Base-by-base conservation (phyloP, 371 early-diverging fungal species). In the Mucor sp. region DNA sequence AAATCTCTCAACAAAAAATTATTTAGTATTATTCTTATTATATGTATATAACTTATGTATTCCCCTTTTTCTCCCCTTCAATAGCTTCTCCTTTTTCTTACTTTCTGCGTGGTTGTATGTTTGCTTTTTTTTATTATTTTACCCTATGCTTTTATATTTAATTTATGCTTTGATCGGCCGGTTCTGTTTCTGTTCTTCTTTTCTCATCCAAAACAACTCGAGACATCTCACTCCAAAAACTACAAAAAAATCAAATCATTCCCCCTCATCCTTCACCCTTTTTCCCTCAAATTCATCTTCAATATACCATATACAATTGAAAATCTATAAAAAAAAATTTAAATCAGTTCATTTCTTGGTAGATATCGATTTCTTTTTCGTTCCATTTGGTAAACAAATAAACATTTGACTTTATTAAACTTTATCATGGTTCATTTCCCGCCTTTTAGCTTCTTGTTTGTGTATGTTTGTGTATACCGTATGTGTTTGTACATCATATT, bases 131-230 rank as follows among this genome's bases (percentile, higher is more conserved):
- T 55, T 58, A 35, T 44, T 57, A 62, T 59, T 60, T 61, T 11
- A 60, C n/a, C 48, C 4, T 41, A 27, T 65, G 32, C 56, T 27
- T 25, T 58, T 69, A 23, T 47, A 15, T 23, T 58, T 55, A 59
- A 55, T 64, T 69, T 69, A 69, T 69, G 69, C 66, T 60, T 57
- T 62, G 71, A 71, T 71, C 71, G 71, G 71, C 71, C 71, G 71
- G 71, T 62, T 66, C 71, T 67, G 60, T 63, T 67, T 69, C 58
- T 63, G 44, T 35, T 59, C 48, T 17, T 58, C 25, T 25, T 50
- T 58, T 59, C 39, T 57, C 57, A 33, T 17, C n/a, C 28, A 43
- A 15, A 15, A 60, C 43, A 60, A 37, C 15, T 39, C 28, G 30
- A 28, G 30, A 48, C 44, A 47, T 8, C 30, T 35, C 33, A 59